These are phyloP conservation scores for Chlorella sp. DNA, from an alignment of 139 green algal genomes.

Conservation along the genomic window DNA sequence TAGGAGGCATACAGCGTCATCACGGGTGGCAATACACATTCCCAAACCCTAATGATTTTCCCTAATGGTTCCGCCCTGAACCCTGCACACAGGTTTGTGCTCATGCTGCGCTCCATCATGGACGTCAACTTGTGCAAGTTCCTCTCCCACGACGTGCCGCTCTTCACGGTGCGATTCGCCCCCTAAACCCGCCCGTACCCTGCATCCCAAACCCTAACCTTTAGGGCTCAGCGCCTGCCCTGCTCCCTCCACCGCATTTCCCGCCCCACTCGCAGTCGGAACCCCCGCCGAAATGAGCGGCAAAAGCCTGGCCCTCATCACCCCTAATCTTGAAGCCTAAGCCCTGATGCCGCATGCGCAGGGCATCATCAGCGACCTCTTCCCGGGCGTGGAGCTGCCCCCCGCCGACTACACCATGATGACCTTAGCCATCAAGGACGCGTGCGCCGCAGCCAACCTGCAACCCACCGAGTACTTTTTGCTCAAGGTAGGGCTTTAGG, in stretches of 20 bases:
- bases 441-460: conserved; percentile 38
- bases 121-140: conserved; percentile 65
- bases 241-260: too few species aligned
- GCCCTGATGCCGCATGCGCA: neutral
- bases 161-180: conserved; percentile 47
- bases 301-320: too few species aligned
- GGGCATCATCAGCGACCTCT: conserved; percentile 45
- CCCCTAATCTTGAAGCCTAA: too few species aligned
- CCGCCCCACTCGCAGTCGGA: too few species aligned
- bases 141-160: conserved; percentile 75
- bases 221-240: too few species aligned
- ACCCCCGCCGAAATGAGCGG: too few species aligned
- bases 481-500: conserved; percentile 38
- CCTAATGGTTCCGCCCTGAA: neutral
- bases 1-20: too few species aligned
- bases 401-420: conserved; percentile 37
- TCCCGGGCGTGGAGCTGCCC: conserved; percentile 54
- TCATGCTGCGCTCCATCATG: conserved; percentile 49
- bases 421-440: conserved; percentile 27
- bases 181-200: neutral
- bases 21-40: too few species aligned
- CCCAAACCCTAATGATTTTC: too few species aligned
- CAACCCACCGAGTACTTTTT: conserved; percentile 64
- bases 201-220: too few species aligned
- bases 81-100: conserved; percentile 14